Base-by-base conservation (phyloP, 1,284 basidiomycete species). In the Volvariella volvacea region DNA sequence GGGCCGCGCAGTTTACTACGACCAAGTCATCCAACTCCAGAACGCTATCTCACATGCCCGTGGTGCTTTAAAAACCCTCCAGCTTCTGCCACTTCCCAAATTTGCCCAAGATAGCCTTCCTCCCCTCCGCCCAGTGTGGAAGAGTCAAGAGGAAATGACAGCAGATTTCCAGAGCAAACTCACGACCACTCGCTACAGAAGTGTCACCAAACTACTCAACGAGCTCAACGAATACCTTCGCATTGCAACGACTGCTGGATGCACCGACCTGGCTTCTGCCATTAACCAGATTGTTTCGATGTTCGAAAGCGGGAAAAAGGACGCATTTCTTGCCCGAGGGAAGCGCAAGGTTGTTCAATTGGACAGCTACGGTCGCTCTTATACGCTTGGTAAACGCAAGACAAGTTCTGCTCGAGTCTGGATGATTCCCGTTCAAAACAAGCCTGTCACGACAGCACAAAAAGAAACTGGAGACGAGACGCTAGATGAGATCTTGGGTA, bases 391-490 rank as follows among this genome's bases (percentile, higher is more conserved):
- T 20, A 78, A 80, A 64, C 78, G 92, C 55, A 96, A 96, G 66
- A 89, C 88, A 46, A 88, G 86, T 55, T 71, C 82, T 1, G 91
- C 92, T 17, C 76, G 92, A 39, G 92, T 94, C 2, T 99, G 95
- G 94, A 83, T 97, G 66, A 87, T 97, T 44, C 84, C 86, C n/a
- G 74, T 80, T 10, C 73, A 78, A 39, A 50, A 47, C 21, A 32
- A 22, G 32, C 4, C 32, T 3, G 21, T 32, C 14, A 14, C 36
- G 21, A n/a, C 33, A 41, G 50, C 57, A 42, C 49, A 49, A 34
- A 52, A 47, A 31, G 44, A 45, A 22, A 16, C 48, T 12, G 43
- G 50, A 31, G 43, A 46, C 43, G 54, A 56, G 37, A 50, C 54
- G 19, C 33, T 56, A 16, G 55, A 56, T 33, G 45, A 45, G 38